phyloP scores from a whole-genome alignment of 192 early-diverging fungal species.

The Helicostylum pulchrum region DNA sequence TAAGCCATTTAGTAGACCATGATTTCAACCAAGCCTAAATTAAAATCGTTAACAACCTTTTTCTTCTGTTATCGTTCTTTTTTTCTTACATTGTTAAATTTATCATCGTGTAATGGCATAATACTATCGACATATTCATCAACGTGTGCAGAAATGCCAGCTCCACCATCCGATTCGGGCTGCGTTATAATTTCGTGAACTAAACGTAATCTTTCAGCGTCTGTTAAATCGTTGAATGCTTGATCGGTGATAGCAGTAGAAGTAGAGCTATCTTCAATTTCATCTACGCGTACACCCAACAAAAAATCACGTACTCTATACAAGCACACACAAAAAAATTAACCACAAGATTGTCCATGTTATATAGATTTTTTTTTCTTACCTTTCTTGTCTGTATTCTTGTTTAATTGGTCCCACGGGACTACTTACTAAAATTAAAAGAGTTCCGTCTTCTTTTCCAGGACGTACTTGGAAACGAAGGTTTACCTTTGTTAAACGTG shows the following conservation, averaged over 20 bases:
- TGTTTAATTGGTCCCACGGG: conserved; percentile 32
- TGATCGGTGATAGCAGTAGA: conserved; percentile 18
- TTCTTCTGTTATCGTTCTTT: background rate
- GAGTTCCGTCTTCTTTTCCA: conserved; percentile 42
- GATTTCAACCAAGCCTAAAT: conserved; percentile 69
- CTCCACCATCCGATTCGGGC: conserved; percentile 56
- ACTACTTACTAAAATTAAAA: conserved; percentile 69
- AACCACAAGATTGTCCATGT: background rate
- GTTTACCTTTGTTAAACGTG: conserved; percentile 53
- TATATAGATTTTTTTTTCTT: background rate
- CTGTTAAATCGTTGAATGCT: conserved; percentile 24
- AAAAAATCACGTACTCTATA: conserved; percentile 72
- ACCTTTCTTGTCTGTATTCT: background rate
- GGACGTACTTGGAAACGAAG: conserved; percentile 62
- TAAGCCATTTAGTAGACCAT: conserved; percentile 80
- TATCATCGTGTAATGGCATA: conserved; percentile 75
- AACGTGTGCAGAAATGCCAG: conserved; percentile 49
- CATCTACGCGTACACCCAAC: conserved; percentile 54
- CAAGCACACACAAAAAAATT: background rate
- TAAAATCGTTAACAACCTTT: background rate
- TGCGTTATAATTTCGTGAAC: conserved; percentile 62
- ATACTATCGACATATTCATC: conserved; percentile 64
- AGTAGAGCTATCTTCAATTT: conserved; percentile 13
- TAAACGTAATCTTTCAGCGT: conserved; percentile 58
- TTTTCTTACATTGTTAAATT: conserved; percentile 63